These are phyloP conservation scores for Yarrowia keelungensis DNA, from an alignment of 805 yeast species.

Conservation along the genomic window DNA sequence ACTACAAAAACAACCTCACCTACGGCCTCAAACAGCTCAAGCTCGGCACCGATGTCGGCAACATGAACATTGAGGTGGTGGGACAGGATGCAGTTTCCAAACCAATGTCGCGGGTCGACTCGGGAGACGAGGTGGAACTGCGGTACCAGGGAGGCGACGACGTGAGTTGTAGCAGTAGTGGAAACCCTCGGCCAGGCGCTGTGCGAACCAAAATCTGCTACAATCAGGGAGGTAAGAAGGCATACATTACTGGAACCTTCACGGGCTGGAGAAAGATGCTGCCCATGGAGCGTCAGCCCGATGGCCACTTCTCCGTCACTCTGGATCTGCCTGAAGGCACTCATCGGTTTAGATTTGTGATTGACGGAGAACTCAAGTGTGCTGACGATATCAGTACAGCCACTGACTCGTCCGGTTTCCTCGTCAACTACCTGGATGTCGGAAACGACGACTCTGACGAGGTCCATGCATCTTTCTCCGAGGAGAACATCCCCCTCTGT, in stretches of 20 bases:
- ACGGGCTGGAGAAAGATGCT: constrained; percentile 98
- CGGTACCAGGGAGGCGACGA: constrained; percentile 26
- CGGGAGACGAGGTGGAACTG: constrained; percentile 47
- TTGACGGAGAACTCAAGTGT: constrained; percentile 89
- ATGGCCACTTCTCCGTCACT: constrained; percentile 44
- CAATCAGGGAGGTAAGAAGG: constrained; percentile 92
- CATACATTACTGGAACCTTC: constrained; percentile 93
- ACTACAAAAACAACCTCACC: constrained; percentile 37
- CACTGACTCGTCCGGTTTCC: constrained; percentile 95
- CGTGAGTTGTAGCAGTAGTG: constrained; percentile 3
- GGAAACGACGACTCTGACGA: constrained; percentile 24
- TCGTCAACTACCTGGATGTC: constrained; percentile 75
- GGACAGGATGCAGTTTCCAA: constrained; percentile 15
- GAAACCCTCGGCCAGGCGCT: constrained; percentile 7
- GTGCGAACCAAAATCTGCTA: constrained; percentile 54
- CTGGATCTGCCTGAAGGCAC: constrained; percentile 75
- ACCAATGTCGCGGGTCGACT: constrained; percentile 44
- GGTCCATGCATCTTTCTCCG: not conserved
- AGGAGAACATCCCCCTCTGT: constrained; percentile 20
- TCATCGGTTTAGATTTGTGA: constrained; percentile 90
- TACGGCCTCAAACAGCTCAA: constrained; percentile 33
- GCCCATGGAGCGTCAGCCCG: constrained; percentile 61
- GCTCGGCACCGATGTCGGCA: constrained; percentile 33
- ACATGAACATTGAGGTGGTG: constrained; percentile 31
- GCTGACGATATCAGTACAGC: constrained; percentile 94